These are phyloP conservation scores for Immersiporthe knoxdaviesiana DNA, from an alignment of 2,329 filamentous ascomycete species.

Conservation along the genomic window DNA sequence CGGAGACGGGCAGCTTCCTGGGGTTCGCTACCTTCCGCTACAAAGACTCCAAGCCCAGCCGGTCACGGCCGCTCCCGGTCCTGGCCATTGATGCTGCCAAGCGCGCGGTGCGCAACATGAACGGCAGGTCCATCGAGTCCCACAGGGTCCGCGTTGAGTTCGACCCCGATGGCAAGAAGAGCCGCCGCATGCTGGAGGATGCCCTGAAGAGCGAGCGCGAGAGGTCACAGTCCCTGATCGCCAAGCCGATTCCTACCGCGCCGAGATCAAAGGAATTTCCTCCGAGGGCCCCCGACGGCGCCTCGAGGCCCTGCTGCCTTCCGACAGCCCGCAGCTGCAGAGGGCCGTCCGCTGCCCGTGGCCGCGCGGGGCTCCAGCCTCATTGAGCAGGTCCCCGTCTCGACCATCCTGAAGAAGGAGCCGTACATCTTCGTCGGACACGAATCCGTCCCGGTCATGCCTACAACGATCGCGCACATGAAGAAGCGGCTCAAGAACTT, in stretches of 20 bases:
- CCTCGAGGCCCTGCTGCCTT: conserved; percentile 79
- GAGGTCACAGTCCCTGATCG: conserved; percentile 50
- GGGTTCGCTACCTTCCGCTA: conserved; percentile 93
- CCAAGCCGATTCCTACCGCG: conserved; percentile 37
- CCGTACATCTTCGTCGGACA: conserved; percentile 93
- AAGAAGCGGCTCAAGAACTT: conserved; percentile 87
- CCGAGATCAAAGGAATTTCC: conserved; percentile 49
- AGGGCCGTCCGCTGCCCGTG: conserved; percentile 30
- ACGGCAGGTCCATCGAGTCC: conserved; percentile 78
- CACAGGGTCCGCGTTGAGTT: conserved; percentile 80
- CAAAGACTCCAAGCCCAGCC: conserved; percentile 67
- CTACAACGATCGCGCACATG: conserved; percentile 84
- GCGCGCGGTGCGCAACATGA: conserved; percentile 75
- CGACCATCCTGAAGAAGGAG: conserved; percentile 71
- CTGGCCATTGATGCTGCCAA: conserved; percentile 81
- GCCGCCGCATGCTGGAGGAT: conserved; percentile 75
- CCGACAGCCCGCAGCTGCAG: conserved; percentile 38
- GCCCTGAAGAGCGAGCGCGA: conserved; percentile 71
- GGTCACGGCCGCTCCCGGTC: conserved; percentile 56
- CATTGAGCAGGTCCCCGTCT: conserved; percentile 43
- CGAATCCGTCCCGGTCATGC: conserved; percentile 82
- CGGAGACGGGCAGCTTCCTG: conserved; percentile 89
- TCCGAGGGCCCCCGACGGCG: conserved; percentile 75
- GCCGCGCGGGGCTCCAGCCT: conserved; percentile 24
- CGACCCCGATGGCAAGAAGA: conserved; percentile 85